Conservation (phyloP, 768 basidiomycete species). For the Macrolepiota albuminosa region DNA sequence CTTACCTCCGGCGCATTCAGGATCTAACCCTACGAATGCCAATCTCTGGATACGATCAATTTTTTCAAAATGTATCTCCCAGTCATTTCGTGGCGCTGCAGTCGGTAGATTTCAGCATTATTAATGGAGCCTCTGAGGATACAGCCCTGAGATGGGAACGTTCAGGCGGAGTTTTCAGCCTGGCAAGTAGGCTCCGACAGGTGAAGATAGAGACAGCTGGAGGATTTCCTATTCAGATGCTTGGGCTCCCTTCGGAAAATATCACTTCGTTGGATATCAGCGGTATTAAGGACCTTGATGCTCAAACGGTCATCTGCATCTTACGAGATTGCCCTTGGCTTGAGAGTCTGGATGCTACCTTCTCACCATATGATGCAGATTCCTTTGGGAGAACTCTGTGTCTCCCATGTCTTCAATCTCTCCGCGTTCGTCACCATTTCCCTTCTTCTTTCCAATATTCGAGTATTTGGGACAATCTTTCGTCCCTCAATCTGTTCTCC, state of each 20-base stretch:
- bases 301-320: background rate
- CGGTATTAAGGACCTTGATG: background rate
- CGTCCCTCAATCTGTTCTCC: slow-evolving; percentile 1
- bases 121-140: background rate
- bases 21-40: slow-evolving; percentile 2
- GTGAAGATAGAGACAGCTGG: background rate
- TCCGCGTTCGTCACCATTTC: background rate
- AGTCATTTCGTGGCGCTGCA: slow-evolving; percentile 1
- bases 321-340: slow-evolving; percentile 2
- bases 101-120: background rate
- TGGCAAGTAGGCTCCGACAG: background rate
- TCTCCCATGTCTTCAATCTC: slow-evolving; percentile 1
- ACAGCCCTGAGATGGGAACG: background rate
- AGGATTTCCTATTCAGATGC: background rate
- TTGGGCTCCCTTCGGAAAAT: background rate
- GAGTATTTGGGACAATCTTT: slow-evolving; percentile 3
- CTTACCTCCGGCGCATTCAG: slow-evolving; percentile 7
- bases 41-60: background rate
- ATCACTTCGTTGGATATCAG: slow-evolving; percentile 6
- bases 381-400: background rate
- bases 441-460: background rate
- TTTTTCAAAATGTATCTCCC: background rate
- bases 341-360: slow-evolving; percentile 1
- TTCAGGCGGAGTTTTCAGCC: background rate
- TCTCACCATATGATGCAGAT: background rate